Evolutionary conservation across 768 basidiomycete genomes (phyloP).

Genomic region (Scleroderma citrinum): DNA sequence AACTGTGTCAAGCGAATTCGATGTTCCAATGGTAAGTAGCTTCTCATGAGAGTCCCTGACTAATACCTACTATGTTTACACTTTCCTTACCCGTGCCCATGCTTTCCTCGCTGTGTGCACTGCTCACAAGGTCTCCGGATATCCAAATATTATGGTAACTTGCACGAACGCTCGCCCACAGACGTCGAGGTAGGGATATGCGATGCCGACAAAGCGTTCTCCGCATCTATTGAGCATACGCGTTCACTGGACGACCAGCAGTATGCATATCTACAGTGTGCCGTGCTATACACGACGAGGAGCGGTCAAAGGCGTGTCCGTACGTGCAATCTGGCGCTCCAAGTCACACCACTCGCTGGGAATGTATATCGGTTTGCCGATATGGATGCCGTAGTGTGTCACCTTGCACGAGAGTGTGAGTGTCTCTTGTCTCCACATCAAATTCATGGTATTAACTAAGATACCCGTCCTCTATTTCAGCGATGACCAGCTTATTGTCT

Average conservation of each 20-base stretch:
- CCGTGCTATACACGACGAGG: slow-evolving; percentile 78
- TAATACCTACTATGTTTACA: neutral
- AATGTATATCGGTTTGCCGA: slow-evolving; percentile 91
- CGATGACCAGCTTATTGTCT: slow-evolving; percentile 55
- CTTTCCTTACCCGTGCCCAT: no score
- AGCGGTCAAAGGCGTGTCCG: slow-evolving; percentile 79
- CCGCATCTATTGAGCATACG: slow-evolving; percentile 68
- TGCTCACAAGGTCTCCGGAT: slow-evolving; percentile 59
- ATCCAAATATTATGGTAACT: slow-evolving; percentile 65
- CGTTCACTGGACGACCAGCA: slow-evolving; percentile 61
- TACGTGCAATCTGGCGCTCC: slow-evolving; percentile 79
- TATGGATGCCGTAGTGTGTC: slow-evolving; percentile 73
- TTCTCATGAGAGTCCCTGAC: neutral
- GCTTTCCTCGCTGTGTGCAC: no score
- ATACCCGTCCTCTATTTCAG: slow-evolving; percentile 34
- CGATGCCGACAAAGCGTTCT: slow-evolving; percentile 77
- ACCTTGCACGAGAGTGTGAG: slow-evolving; percentile 73
- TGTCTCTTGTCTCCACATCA: neutral
- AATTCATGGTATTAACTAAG: neutral
- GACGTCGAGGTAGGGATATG: slow-evolving; percentile 77
- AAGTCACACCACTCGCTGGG: slow-evolving; percentile 76
- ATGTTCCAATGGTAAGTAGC: slow-evolving; percentile 67
- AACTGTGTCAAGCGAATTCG: slow-evolving; percentile 78
- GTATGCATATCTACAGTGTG: slow-evolving; percentile 79
- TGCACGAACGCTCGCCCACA: slow-evolving; percentile 57